Conservation (phyloP, 139 green algal genomes). For the Microglena sp. region DNA sequence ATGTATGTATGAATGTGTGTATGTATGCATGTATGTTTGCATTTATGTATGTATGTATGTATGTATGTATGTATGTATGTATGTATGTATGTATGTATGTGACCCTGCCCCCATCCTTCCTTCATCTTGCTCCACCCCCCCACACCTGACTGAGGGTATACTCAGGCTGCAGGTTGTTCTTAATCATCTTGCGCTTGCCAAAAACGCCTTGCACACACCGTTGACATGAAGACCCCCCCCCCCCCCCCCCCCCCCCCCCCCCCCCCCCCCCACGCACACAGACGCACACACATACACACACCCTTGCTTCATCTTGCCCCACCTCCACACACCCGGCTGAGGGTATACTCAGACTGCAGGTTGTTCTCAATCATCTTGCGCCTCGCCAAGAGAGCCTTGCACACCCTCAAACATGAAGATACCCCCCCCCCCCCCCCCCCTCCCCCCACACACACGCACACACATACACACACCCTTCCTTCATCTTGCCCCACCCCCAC, state of each 20-base stretch:
- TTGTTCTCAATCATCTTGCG: constrained; percentile 69
- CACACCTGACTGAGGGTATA: constrained; percentile 34
- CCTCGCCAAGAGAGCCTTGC: constrained; percentile 41
- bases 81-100: not conserved
- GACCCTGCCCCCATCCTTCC: not conserved
- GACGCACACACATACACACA: no score
- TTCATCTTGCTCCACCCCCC: not conserved
- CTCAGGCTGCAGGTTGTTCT: constrained; percentile 49
- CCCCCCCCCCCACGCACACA: no score
- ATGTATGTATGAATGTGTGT: no score
- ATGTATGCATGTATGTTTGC: not conserved
- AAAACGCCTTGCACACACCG: constrained; percentile 33
- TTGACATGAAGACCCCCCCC: no score
- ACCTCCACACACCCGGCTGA: constrained; percentile 22
- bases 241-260: no score
- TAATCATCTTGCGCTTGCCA: constrained; percentile 59
- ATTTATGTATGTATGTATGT: no score
- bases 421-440: no score
- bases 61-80: not conserved
- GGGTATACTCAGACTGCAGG: constrained; percentile 35
- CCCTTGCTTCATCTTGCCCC: not conserved
- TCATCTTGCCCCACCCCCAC: not conserved
- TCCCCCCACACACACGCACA: no score
- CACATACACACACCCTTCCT: no score
- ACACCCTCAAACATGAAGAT: constrained; percentile 40